These are phyloP conservation scores for Aspergillus alliaceus DNA, from an alignment of 2,329 filamentous ascomycete genomes.

Conservation along the genomic window DNA sequence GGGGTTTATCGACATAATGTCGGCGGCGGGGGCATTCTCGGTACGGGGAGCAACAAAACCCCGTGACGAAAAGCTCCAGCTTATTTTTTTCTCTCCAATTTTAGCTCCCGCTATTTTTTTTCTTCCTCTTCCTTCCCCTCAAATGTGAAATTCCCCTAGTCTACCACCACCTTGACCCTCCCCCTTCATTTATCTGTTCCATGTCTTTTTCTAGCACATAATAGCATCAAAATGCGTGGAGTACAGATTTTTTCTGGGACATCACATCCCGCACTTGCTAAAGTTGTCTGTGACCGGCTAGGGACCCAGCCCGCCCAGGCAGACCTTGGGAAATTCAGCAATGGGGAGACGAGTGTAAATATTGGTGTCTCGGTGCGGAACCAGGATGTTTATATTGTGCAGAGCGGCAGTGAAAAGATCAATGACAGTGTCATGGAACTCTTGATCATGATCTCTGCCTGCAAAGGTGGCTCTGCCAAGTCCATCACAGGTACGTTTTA, in stretches of 20 bases:
- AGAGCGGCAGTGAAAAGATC: slow-evolving; percentile 92
- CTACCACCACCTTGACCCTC: slow-evolving; percentile 9
- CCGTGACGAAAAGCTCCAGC: slow-evolving; percentile 4
- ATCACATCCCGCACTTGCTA: slow-evolving; percentile 64
- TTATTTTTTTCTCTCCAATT: slow-evolving; percentile 5
- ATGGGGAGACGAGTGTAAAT: slow-evolving; percentile 69
- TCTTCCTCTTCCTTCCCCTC: slow-evolving; percentile 13
- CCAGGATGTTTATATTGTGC: slow-evolving; percentile 98
- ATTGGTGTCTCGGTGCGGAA: slow-evolving; percentile 77
- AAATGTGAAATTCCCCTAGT: neutral
- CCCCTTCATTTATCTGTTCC: slow-evolving; percentile 10
- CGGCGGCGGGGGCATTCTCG: slow-evolving; percentile 1
- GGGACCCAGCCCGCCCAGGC: slow-evolving; percentile 61
- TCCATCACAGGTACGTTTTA: slow-evolving; percentile 80
- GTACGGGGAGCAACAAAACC: slow-evolving; percentile 17
- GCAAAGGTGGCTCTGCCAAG: slow-evolving; percentile 95
- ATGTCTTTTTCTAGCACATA: slow-evolving; percentile 14
- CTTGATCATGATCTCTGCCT: slow-evolving; percentile 97
- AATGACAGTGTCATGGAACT: slow-evolving; percentile 99
- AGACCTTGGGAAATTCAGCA: slow-evolving; percentile 66
- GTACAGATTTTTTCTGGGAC: slow-evolving; percentile 68
- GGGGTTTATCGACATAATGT: slow-evolving; percentile 12
- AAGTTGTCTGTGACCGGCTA: slow-evolving; percentile 66
- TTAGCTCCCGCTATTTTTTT: slow-evolving; percentile 6
- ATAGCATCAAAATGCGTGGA: slow-evolving; percentile 55